Conservation (phyloP, 176 grass and related monocot genomes). For the Raddia guianensis region DNA sequence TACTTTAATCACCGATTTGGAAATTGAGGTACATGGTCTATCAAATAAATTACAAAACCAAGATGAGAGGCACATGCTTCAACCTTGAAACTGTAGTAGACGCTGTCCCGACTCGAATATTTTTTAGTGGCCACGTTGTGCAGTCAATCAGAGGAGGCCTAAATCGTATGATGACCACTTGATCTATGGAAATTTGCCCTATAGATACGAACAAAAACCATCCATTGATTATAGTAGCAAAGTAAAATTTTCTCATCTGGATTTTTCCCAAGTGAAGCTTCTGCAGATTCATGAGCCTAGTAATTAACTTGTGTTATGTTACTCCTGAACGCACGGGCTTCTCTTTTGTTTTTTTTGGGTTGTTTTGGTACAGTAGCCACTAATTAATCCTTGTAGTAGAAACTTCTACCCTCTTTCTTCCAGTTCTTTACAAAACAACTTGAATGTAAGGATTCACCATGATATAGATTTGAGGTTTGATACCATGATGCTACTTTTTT, state of each 20-base stretch:
- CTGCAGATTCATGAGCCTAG: constrained; percentile 44
- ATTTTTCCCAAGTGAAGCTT: constrained; percentile 53
- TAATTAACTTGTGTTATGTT: constrained; percentile 29
- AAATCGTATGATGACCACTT: constrained; percentile 4
- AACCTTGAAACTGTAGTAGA: constrained; percentile 24
- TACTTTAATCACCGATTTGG: constrained; percentile 10
- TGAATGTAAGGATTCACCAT: not conserved
- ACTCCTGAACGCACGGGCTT: constrained; percentile 30
- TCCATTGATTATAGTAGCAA: constrained; percentile 35
- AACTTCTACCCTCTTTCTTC: not conserved
- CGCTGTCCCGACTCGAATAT: constrained; percentile 32
- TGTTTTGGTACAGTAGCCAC: constrained; percentile 26
- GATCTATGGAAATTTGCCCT: constrained; percentile 7
- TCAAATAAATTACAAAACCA: constrained; percentile 22
- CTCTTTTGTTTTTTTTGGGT: constrained; percentile 37
- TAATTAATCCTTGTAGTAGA: not conserved
- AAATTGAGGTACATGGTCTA: not conserved
- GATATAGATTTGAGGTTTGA: not conserved
- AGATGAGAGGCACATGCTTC: constrained; percentile 38
- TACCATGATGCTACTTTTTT: not conserved
- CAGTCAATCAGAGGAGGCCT: constrained; percentile 13
- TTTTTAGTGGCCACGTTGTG: constrained; percentile 35
- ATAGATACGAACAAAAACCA: constrained; percentile 37
- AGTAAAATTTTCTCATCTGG: constrained; percentile 40
- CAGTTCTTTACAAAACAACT: not conserved